Percentiles rank a stretch among this genome's conserved stretches.
Conservation (phyloP, 176 grass and related monocot genomes). For the Paspalum vaginatum region DNA sequence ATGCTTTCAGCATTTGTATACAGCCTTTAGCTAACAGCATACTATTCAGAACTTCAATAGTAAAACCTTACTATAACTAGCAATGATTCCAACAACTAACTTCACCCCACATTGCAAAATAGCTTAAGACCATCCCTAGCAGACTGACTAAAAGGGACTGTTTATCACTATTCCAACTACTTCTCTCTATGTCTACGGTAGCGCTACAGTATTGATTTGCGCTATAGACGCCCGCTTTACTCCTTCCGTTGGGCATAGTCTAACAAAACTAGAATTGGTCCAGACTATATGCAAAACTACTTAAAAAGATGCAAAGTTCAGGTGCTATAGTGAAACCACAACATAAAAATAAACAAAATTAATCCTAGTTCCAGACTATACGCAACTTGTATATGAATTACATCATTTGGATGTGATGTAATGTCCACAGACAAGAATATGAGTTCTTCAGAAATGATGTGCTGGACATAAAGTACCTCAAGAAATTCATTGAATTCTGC, state of each 20-base stretch:
- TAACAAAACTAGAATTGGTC: conserved; percentile 4
- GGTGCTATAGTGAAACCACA: conserved; percentile 15
- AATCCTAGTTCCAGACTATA: not conserved
- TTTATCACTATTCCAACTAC: no score
- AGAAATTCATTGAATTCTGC: conserved; percentile 85
- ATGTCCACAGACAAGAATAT: not conserved
- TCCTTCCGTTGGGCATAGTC: no score
- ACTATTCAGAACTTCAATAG: not conserved
- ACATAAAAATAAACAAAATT: not conserved
- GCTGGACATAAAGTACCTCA: conserved; percentile 52
- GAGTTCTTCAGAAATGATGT: conserved; percentile 12
- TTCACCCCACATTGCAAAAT: not conserved
- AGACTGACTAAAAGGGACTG: no score
- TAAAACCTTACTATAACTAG: not conserved
- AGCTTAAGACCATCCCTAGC: no score
- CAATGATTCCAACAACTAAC: not conserved
- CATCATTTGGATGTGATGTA: not conserved
- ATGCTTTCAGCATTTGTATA: not conserved
- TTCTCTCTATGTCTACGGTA: no score
- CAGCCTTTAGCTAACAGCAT: not conserved
- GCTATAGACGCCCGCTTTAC: no score
- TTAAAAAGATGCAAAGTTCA: not conserved
- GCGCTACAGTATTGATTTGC: no score
- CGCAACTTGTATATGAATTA: not conserved
- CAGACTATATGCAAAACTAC: not conserved